Percentiles rank a stretch among this genome's conserved stretches.
These are phyloP conservation scores for Rosa persica DNA, from an alignment of 306 rosid genomes.

Conservation along the genomic window DNA sequence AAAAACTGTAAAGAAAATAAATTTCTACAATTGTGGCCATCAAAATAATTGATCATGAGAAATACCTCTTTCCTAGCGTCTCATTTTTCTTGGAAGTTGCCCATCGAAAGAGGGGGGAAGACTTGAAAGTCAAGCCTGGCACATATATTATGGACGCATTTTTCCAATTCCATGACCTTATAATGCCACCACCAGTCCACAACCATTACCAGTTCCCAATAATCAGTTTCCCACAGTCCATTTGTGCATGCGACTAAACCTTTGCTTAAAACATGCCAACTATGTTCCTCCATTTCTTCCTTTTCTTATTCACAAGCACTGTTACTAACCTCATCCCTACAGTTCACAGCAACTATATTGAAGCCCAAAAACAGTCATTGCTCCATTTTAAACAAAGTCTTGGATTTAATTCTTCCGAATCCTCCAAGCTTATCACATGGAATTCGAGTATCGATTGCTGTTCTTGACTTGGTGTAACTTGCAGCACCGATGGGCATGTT, in stretches of 20 bases:
- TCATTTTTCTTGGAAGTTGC: too few species aligned
- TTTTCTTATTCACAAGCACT: neutral
- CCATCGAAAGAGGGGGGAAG: too few species aligned
- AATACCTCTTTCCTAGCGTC: too few species aligned
- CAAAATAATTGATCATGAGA: too few species aligned
- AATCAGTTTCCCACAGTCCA: neutral
- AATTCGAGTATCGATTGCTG: neutral
- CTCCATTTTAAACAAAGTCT: neutral
- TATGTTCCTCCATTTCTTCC: neutral
- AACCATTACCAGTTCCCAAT: neutral
- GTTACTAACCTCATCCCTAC: neutral
- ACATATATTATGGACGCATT: too few species aligned
- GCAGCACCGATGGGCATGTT: neutral
- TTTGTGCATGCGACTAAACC: neutral
- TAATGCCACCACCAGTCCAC: neutral
- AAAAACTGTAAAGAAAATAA: too few species aligned
- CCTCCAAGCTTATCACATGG: neutral
- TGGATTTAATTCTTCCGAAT: neutral
- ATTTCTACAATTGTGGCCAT: too few species aligned
- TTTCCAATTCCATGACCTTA: too few species aligned
- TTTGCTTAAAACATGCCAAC: neutral
- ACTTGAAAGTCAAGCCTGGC: too few species aligned
- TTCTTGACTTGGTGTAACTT: neutral
- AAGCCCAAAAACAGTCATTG: neutral
- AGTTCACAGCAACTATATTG: neutral